These are phyloP conservation scores for Cladosporium sp. DNA, from an alignment of 2,329 filamentous ascomycete species.

Conservation along the genomic window DNA sequence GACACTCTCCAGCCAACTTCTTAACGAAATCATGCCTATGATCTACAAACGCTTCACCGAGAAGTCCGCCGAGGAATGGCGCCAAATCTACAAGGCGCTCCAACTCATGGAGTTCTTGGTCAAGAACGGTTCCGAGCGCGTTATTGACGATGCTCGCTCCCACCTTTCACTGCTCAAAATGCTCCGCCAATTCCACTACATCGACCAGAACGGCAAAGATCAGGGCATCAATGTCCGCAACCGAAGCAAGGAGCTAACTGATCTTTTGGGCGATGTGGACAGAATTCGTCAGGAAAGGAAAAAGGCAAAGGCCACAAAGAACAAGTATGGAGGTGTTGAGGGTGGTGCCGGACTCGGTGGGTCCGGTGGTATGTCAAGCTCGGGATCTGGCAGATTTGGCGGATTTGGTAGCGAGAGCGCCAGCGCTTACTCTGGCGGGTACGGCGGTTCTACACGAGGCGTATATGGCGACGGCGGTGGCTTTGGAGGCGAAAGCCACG, in stretches of 20 bases:
- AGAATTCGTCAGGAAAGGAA: slow-evolving; percentile 74
- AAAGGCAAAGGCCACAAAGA: slow-evolving; percentile 85
- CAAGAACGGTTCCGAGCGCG: slow-evolving; percentile 96
- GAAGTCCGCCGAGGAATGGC: slow-evolving; percentile 97
- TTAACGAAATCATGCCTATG: slow-evolving; percentile 99
- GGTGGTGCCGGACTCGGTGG: slow-evolving; percentile 68
- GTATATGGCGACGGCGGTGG: slow-evolving; percentile 97
- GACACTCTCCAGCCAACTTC: slow-evolving; percentile 68
- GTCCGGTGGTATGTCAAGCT: slow-evolving; percentile 52
- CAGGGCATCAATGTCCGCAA: slow-evolving; percentile 98
- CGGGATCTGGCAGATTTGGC: slow-evolving; percentile 67
- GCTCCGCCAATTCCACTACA: slow-evolving; percentile 97
- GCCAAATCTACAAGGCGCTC: slow-evolving; percentile 95
- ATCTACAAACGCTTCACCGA: slow-evolving; percentile 99
- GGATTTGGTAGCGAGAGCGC: slow-evolving; percentile 82
- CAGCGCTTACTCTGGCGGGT: slow-evolving; percentile 43
- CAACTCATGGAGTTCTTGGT: slow-evolving; percentile 96
- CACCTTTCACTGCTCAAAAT: slow-evolving; percentile 96
- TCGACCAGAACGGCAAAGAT: slow-evolving; percentile 94
- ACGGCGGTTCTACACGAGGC: slow-evolving; percentile 67
- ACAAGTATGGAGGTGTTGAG: slow-evolving; percentile 94
- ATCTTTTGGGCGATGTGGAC: slow-evolving; percentile 90
- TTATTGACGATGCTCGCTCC: slow-evolving; percentile 94
- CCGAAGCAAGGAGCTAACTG: slow-evolving; percentile 89
- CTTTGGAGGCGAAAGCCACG: slow-evolving; percentile 75